Conservation (phyloP, 139 green algal species). For the Chlamydomonas eustigma region DNA sequence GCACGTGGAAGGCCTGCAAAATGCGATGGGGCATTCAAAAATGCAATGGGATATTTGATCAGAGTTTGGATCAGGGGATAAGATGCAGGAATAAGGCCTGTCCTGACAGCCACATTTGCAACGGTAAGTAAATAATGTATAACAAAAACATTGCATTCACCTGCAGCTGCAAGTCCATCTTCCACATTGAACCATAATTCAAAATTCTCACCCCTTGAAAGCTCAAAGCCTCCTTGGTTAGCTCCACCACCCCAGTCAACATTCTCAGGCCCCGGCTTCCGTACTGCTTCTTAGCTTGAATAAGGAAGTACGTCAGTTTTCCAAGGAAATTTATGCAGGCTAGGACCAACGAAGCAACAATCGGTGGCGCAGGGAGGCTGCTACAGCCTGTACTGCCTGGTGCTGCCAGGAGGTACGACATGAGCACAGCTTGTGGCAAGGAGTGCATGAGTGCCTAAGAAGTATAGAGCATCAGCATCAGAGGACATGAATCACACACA, state of each 20-base stretch:
- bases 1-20: not conserved
- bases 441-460: slow-evolving; percentile 6
- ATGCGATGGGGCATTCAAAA: not conserved
- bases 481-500: not conserved
- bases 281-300: not conserved
- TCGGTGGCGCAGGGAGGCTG: not conserved
- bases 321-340: not conserved
- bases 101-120: no score
- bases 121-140: no score
- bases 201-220: not conserved
- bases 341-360: not conserved
- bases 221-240: not conserved
- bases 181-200: no score
- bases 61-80: no score
- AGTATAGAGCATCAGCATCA: not conserved
- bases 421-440: not conserved
- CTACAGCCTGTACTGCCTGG: not conserved
- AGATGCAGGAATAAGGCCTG: no score
- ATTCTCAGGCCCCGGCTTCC: not conserved
- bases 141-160: no score
- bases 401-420: not conserved
- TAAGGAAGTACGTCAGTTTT: not conserved
- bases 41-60: no score
- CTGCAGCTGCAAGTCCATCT: no score
- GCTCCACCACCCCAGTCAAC: not conserved